Conservation (phyloP, 139 green algal genomes). For the Ulvella scutata region DNA sequence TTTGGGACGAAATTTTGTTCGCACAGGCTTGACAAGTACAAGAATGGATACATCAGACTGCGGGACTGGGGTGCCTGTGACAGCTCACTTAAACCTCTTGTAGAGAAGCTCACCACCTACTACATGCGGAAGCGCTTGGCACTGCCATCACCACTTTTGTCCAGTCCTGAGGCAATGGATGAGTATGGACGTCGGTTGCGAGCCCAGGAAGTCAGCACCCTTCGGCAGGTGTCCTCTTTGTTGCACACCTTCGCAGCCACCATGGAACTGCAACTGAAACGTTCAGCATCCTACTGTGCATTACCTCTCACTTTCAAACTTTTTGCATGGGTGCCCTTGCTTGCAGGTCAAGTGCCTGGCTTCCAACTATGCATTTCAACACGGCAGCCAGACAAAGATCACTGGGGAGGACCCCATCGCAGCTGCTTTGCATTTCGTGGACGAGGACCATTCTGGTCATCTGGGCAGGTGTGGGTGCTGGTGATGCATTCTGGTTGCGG, state of each 20-base stretch:
- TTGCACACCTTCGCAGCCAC: too few relatives aligned
- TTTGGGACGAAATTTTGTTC: too few relatives aligned
- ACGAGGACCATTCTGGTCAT: not conserved
- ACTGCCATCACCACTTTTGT: not conserved
- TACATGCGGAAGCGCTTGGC: slow-evolving; percentile 1
- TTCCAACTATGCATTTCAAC: not conserved
- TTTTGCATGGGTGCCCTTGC: too few relatives aligned
- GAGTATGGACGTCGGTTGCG: not conserved
- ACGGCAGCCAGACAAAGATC: not conserved
- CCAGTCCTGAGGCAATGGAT: not conserved
- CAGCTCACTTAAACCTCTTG: not conserved
- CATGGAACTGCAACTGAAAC: too few relatives aligned
- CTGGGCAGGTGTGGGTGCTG: not conserved
- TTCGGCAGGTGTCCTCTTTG: not conserved
- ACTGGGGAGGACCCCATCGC: not conserved
- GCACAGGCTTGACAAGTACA: not conserved
- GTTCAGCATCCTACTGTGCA: too few relatives aligned
- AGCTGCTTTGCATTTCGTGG: not conserved
- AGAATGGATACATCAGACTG: not conserved
- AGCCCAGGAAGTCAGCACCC: not conserved
- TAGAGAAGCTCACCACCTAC: not conserved
- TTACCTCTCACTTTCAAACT: too few relatives aligned
- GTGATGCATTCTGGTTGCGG: not conserved
- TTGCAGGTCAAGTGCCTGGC: too few relatives aligned
- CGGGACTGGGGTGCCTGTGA: not conserved